Percentiles rank a stretch among this genome's conserved stretches.
These are phyloP conservation scores for Acrocalymma vagum DNA, from an alignment of 2,329 filamentous ascomycete species.

Conservation along the genomic window DNA sequence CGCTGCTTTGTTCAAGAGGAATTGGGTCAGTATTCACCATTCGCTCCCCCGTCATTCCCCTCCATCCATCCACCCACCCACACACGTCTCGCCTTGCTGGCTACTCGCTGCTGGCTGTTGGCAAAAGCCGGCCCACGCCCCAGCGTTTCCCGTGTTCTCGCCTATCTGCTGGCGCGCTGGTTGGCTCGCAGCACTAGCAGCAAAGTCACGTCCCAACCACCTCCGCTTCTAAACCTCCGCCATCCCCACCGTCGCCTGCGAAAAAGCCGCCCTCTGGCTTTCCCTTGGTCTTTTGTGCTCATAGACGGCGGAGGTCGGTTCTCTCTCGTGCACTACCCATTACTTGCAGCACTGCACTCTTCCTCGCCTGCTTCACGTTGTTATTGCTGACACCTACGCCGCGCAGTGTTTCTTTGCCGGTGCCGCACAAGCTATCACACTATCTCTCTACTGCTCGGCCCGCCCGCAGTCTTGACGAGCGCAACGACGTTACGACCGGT, in stretches of 20 bases:
- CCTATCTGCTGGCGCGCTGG: constrained; percentile 45
- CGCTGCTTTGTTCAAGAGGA: constrained; percentile 36
- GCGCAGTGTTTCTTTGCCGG: constrained; percentile 34
- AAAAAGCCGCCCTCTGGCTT: constrained; percentile 32
- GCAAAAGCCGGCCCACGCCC: constrained; percentile 24
- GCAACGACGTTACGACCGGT: constrained; percentile 42
- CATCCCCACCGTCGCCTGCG: constrained; percentile 40
- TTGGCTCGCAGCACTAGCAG: constrained; percentile 48
- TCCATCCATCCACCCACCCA: constrained; percentile 10
- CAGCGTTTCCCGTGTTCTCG: constrained; percentile 47
- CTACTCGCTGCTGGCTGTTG: constrained; percentile 10
- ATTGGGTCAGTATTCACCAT: constrained; percentile 28
- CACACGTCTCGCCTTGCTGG: constrained; percentile 8
- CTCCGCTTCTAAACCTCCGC: constrained; percentile 50
- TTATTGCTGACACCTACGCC: constrained; percentile 32
- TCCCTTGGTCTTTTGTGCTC: constrained; percentile 26
- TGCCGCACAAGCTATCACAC: constrained; percentile 31
- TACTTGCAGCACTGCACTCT: constrained; percentile 21
- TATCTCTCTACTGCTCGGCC: constrained; percentile 41
- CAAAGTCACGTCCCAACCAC: constrained; percentile 51
- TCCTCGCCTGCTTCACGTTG: background rate
- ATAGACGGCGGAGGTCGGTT: constrained; percentile 30
- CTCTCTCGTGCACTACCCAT: constrained; percentile 14
- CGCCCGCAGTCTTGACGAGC: constrained; percentile 30
- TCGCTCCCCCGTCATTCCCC: constrained; percentile 1